Conservation (phyloP, 345 rosid genomes). For the Citrus cavaleriei region DNA sequence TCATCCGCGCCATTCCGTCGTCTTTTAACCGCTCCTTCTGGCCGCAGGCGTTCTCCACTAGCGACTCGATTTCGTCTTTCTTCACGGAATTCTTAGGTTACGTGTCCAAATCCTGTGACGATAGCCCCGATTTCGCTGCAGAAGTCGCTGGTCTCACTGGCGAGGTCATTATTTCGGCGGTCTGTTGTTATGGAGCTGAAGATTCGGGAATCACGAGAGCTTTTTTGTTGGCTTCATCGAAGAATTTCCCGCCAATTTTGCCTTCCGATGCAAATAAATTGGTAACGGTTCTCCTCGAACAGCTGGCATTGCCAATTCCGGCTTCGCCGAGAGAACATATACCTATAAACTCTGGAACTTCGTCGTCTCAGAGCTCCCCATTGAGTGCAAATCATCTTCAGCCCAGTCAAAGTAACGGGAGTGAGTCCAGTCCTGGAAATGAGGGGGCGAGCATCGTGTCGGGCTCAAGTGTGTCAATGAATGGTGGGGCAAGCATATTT, state of each 20-base stretch:
- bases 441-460: slow-evolving; percentile 44
- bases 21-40: slow-evolving; percentile 77
- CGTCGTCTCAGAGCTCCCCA: slow-evolving; percentile 80
- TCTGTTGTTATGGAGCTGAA: slow-evolving; percentile 26
- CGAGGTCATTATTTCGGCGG: slow-evolving; percentile 53
- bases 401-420: slow-evolving; percentile 40
- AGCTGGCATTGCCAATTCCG: slow-evolving; percentile 42
- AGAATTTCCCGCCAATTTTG: slow-evolving; percentile 63
- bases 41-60: slow-evolving; percentile 65
- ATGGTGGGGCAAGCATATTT: slow-evolving; percentile 46
- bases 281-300: slow-evolving; percentile 62
- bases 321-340: slow-evolving; percentile 45
- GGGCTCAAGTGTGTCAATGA: slow-evolving; percentile 42
- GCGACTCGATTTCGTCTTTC: slow-evolving; percentile 55
- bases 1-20: slow-evolving; percentile 61
- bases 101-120: slow-evolving; percentile 43
- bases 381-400: slow-evolving; percentile 34
- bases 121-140: slow-evolving; percentile 52
- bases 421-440: slow-evolving; percentile 57
- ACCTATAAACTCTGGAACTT: slow-evolving; percentile 41
- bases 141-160: slow-evolving; percentile 72
- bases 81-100: slow-evolving; percentile 64
- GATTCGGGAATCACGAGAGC: slow-evolving; percentile 52
- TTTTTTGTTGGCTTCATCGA: slow-evolving; percentile 68
- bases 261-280: slow-evolving; percentile 65